Base-by-base conservation (phyloP, 2,329 filamentous ascomycete genomes). In the Neofusicoccum sp. region DNA sequence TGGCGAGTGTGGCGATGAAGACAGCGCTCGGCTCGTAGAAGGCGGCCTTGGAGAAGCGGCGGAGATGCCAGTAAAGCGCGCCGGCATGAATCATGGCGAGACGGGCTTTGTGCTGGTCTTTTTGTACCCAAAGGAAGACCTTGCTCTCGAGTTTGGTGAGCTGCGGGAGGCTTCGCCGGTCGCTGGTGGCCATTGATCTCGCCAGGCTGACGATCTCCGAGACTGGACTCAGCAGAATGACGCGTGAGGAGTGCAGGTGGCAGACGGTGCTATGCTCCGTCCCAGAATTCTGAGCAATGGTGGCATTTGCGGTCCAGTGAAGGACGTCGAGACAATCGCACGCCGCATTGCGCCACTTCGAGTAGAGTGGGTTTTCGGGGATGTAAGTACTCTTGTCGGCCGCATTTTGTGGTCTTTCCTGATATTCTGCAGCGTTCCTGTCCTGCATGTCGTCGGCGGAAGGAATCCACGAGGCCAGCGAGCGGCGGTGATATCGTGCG, bases 221-320 rank as follows among this genome's bases (percentile, higher is more conserved):
- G 44, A 77, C 78, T 0, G 83, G 83, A 0, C 78, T 74, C 0
- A 85, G 75, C 1, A 86, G 69, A 0, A 85, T 71, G 1, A 85
- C 74, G 1, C 84, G 76, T 0, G 84, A 78, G 1, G 82, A 68
- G 64, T 86, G 84, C 3, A 86, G 75, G 64, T 86, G 82, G 6
- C 85, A 68, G 0, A 86, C 75, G 1, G 80, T 83, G 2, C 81
- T 77, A 61, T 84, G 82, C 61, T 86, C 83, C 5, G 80, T 72
- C 0, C 83, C 84, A 1, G 76, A 74, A 1, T 77, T 71, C 51
- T 77, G 76, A 4, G 80, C 79, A 31, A 83, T 78, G 0, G 76
- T 77, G 43, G 76, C 79, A 63, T 84, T 84, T 2, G 83, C 83
- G 16, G 78, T 76, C 83, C 84, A 86, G 65, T 86, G 82, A 2